Evolutionary conservation across 169 alveolate genomes (phyloP).

Genomic region (Amoebophrya sp.): DNA sequence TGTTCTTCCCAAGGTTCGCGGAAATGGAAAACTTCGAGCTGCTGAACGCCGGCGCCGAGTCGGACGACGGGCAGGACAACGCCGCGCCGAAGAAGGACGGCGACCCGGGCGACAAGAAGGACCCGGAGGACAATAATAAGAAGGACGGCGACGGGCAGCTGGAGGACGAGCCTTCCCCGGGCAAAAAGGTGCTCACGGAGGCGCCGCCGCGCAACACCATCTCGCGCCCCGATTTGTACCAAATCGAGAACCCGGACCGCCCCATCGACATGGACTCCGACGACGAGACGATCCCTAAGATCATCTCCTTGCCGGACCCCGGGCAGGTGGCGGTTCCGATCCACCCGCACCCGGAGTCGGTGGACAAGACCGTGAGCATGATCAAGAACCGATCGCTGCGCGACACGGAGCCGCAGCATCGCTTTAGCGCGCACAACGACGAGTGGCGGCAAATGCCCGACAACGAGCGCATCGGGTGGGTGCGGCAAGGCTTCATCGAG

Average conservation of each 20-base stretch:
- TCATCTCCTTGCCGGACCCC: neutral
- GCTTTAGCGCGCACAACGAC: neutral
- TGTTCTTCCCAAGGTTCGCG: neutral
- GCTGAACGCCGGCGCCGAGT: neutral
- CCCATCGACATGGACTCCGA: neutral
- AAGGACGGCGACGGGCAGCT: neutral
- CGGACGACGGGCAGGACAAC: neutral
- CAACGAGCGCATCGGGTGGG: neutral
- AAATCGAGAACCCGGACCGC: neutral
- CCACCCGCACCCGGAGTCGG: neutral
- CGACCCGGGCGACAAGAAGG: neutral
- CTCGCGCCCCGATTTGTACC: neutral
- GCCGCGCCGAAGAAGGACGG: neutral
- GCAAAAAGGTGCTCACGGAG: neutral
- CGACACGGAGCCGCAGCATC: neutral
- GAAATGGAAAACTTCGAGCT: neutral
- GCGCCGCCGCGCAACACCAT: neutral
- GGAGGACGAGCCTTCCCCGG: neutral
- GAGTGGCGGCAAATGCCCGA: neutral
- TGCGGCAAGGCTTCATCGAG: neutral
- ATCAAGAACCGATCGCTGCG: neutral
- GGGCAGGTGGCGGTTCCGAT: neutral
- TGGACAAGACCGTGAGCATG: neutral
- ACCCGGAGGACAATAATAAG: neutral
- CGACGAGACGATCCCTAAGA: neutral